Evolutionary conservation across 768 basidiomycete genomes (phyloP), one percentile per base, ranked within the genome.

Genomic region (Pleurotus pulmonarius): DNA sequence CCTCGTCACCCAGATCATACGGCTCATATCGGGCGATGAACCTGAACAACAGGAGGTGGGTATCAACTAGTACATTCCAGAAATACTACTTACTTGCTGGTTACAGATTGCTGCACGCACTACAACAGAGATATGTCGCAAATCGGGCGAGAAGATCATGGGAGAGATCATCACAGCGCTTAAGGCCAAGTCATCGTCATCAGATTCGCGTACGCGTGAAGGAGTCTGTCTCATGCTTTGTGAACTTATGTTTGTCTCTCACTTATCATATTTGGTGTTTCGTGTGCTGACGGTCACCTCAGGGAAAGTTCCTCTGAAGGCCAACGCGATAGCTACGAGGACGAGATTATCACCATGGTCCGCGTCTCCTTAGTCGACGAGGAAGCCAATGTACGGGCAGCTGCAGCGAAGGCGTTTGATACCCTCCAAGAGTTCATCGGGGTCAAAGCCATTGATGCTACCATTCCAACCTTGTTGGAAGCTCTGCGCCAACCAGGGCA

Each of bases 401-500:
- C 96, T 0, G 96, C 95, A 5, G 96, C 95, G 0, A 87, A 76
- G 62, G 77, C 81, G n/a, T 81, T 99, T 70, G 97, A 98, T 67
- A 82, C 85, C 3, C 79, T 98, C n/a, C 96, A 98, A 73, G 92
- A 95, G 60, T 81, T 88, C 63, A 80, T 98, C 40, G 97, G 96
- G 5, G 80, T 85, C 26, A 91, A 88, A 66, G 94, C 95, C 5
- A 95, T 98, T 60, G 96, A 98, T 65, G 85, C 95, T 72, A 98
- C 94, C 0, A 98, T 98, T 57, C 96, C 97, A 0, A 98, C 96
- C 0, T 70, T 98, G 0, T 69, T 99, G 53, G 94, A 94, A 63
- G 96, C 96, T 1, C 86, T 98, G 37, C 87, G 92, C 15, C 90
- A 94, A 69, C 93, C 94, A 12, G 95, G 95, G 4, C 89, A 88